Evolutionary conservation across 2,329 filamentous ascomycete genomes (phyloP).

Genomic region (Pezicula carpinea): DNA sequence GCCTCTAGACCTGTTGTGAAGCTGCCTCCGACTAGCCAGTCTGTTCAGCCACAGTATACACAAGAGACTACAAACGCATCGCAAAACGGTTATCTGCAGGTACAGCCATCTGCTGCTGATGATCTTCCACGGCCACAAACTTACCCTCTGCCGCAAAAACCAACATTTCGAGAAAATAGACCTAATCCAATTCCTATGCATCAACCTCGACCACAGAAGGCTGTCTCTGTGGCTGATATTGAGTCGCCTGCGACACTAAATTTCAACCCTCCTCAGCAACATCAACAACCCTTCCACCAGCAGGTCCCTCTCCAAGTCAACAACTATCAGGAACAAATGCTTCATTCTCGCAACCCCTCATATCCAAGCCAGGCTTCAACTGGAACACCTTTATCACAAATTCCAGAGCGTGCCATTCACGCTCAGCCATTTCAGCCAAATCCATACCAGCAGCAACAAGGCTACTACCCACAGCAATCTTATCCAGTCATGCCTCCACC

Average conservation of each 20-base stretch:
- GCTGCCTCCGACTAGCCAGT: conserved; percentile 56
- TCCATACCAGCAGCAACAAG: conserved; percentile 44
- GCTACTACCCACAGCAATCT: conserved; percentile 51
- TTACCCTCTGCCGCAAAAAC: conserved; percentile 54
- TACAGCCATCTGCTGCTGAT: conserved; percentile 34
- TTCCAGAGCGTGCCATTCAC: conserved; percentile 88
- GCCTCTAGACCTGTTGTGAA: conserved; percentile 70
- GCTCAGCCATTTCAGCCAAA: conserved; percentile 85
- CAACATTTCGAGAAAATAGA: conserved; percentile 52
- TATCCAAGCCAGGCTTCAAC: conserved; percentile 67
- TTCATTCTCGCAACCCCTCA: conserved; percentile 62
- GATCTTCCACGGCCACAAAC: conserved; percentile 46
- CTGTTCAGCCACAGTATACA: conserved; percentile 18
- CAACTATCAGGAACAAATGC: conserved; percentile 45
- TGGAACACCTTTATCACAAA: conserved; percentile 82
- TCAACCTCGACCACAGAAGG: conserved; percentile 90
- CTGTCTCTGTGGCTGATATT: conserved; percentile 88
- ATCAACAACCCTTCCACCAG: conserved; percentile 88
- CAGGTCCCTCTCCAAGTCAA: conserved; percentile 78
- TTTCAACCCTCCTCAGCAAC: conserved; percentile 55
- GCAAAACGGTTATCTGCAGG: conserved; percentile 16
- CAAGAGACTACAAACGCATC: conserved; percentile 28
- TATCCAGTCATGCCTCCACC: conserved; percentile 54
- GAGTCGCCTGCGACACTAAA: conserved; percentile 64
- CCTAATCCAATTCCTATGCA: conserved; percentile 67